Conservation (phyloP, 371 early-diverging fungal genomes). For the Rhizopus arrhizus region DNA sequence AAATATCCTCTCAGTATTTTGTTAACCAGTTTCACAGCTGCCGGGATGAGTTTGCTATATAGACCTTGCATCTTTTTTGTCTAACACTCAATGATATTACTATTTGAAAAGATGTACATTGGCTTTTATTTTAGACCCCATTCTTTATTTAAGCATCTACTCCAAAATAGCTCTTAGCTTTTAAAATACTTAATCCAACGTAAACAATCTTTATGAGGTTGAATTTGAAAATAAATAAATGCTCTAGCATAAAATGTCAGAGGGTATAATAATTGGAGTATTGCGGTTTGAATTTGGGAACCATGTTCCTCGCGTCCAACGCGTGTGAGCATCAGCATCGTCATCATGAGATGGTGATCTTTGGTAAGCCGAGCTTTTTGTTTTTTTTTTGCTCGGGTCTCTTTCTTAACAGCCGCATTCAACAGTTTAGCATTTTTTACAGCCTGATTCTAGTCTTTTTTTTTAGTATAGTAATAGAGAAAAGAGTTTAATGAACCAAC, state of each 20-base stretch:
- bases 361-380: constrained; percentile 14
- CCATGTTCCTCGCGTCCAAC: constrained; percentile 18
- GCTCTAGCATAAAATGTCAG: constrained; percentile 14
- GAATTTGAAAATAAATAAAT: constrained; percentile 3
- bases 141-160: too few relatives aligned
- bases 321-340: constrained; percentile 11
- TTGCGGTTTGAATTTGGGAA: constrained; percentile 12
- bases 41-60: too few relatives aligned
- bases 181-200: too few relatives aligned
- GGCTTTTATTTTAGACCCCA: too few relatives aligned
- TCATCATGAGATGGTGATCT: constrained; percentile 15
- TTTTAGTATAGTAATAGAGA: constrained; percentile 6
- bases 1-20: too few relatives aligned
- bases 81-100: too few relatives aligned
- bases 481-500: constrained; percentile 2
- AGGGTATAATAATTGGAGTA: constrained; percentile 15
- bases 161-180: too few relatives aligned
- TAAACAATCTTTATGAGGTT: constrained; percentile 3
- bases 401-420: constrained; percentile 7
- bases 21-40: too few relatives aligned
- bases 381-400: constrained; percentile 13
- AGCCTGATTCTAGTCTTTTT: constrained; percentile 11
- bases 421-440: constrained; percentile 10
- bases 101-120: too few relatives aligned
- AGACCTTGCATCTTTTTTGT: too few relatives aligned